These are phyloP conservation scores for Diaporthe batatas DNA, from an alignment of 2,329 filamentous ascomycete species.

Conservation along the genomic window DNA sequence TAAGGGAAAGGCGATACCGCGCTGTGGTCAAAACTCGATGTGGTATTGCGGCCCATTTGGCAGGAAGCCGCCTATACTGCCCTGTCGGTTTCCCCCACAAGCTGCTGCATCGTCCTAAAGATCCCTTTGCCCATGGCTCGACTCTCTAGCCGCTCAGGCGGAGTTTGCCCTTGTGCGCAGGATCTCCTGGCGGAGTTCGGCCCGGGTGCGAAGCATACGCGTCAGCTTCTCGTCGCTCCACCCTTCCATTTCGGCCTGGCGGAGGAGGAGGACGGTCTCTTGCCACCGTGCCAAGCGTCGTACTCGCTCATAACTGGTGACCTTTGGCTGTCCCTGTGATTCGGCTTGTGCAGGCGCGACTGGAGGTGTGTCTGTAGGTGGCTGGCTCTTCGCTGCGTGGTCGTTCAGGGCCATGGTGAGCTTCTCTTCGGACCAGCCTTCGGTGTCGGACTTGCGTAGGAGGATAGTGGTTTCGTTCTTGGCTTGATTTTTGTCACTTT, in stretches of 20 bases:
- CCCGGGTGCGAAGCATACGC: constrained; percentile 15
- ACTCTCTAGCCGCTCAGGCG: no score
- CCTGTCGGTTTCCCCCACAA: neutral
- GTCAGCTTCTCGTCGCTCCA: constrained; percentile 14
- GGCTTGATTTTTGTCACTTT: neutral
- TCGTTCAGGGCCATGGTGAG: constrained; percentile 3
- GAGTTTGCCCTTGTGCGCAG: neutral
- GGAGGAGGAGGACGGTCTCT: neutral
- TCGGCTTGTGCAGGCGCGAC: no score
- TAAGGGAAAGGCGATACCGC: neutral
- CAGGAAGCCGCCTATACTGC: neutral
- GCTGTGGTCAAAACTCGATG: neutral
- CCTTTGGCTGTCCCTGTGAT: no score
- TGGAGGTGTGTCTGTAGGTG: neutral
- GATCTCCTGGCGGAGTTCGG: neutral
- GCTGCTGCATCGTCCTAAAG: neutral
- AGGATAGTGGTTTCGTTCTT: neutral
- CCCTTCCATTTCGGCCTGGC: constrained; percentile 22
- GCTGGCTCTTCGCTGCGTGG: neutral
- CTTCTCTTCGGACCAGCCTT: constrained; percentile 29
- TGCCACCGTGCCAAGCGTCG: neutral
- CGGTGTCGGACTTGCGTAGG: neutral
- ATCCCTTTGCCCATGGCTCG: no score
- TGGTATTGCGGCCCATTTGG: neutral
- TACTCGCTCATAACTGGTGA: neutral